Evolutionary conservation across 2,329 filamentous ascomycete species (phyloP).

Genomic region (Pseudonectria buxi): DNA sequence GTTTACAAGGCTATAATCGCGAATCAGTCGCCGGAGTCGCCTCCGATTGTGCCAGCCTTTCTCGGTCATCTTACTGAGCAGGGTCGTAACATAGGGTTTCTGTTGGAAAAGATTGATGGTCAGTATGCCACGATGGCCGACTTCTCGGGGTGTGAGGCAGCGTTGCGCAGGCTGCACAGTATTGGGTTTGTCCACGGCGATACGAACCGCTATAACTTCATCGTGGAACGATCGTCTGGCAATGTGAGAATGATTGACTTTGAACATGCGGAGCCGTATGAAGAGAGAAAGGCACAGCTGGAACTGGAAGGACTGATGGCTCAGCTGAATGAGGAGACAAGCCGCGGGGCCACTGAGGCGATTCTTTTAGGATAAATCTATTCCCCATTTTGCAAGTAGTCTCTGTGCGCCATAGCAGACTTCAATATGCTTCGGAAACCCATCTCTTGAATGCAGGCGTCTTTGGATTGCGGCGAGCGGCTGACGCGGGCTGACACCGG

Average conservation of each 20-base stretch:
- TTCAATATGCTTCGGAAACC: conserved; percentile 15
- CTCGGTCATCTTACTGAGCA: conserved; percentile 17
- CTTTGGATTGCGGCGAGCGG: conserved; percentile 13
- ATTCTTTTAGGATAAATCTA: too few relatives aligned
- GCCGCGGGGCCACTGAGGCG: conserved; percentile 1
- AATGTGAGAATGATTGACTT: conserved; percentile 11
- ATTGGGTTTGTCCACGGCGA: conserved; percentile 10
- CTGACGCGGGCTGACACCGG: conserved; percentile 13
- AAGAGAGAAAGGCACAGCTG: conserved; percentile 3
- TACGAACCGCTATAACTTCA: conserved; percentile 11
- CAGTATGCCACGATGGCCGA: conserved; percentile 9
- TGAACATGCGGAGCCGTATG: conserved; percentile 6
- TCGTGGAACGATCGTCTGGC: conserved; percentile 6
- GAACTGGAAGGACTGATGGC: conserved; percentile 2
- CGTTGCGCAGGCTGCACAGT: conserved; percentile 11
- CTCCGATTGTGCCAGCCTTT: conserved; percentile 4
- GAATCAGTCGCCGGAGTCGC: neutral
- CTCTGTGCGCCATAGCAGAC: conserved; percentile 17
- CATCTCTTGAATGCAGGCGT: conserved; percentile 13
- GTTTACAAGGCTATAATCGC: conserved; percentile 1
- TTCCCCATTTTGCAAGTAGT: too few relatives aligned
- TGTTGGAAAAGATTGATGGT: conserved; percentile 16
- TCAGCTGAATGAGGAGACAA: neutral
- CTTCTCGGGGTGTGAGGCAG: conserved; percentile 11
- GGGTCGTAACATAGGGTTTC: conserved; percentile 15